Base-by-base conservation (phyloP, 306 rosid species). In the Corylus heterophylla region DNA sequence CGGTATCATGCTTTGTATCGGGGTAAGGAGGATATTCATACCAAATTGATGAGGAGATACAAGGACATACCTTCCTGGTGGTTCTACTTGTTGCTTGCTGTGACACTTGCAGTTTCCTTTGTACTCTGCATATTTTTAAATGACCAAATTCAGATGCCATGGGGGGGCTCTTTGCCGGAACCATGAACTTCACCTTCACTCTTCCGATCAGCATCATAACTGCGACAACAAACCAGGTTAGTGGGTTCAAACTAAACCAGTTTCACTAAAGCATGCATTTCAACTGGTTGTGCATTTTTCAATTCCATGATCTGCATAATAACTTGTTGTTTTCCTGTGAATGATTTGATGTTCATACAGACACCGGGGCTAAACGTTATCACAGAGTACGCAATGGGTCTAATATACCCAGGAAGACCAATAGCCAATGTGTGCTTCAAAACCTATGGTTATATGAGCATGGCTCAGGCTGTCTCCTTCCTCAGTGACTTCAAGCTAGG, bases 171-270 rank as follows among this genome's bases (percentile, higher is more conserved):
- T 91, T 93, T 78, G 92, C 98, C 22, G 84, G 45, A 78, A 87
- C 61, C 35, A 74, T 93, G 47, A 94, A 94, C 74, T 89, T 93
- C 42, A 48, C 20, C 52, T 93, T 91, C 77, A 93, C 98, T 49
- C 98, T 93, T 45, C 98, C 98, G 5, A 82, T 93, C 83, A 91
- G 98, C 86, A 87, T 93, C 78, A 93, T 93, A 29, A 91, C 97
- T 42, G 98, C 98, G 66, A 93, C 98, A 78, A 93, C 97, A 81
- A 93, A 93, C 82, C 97, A 93, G 98, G 97, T 89, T 42, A 68
- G 12, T 37, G 25, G n/a, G 44, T 11, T 12, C 42, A 37, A 37
- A 37, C 42, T 37, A 37, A 37, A 37, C 42, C 42, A 37, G 42
- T 37, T 37, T 37, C 42, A 37, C 42, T 37, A 3, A 4, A 37